phyloP scores from a whole-genome alignment of 2,329 filamentous ascomycete species.

The Fragosphaeria purpurea region DNA sequence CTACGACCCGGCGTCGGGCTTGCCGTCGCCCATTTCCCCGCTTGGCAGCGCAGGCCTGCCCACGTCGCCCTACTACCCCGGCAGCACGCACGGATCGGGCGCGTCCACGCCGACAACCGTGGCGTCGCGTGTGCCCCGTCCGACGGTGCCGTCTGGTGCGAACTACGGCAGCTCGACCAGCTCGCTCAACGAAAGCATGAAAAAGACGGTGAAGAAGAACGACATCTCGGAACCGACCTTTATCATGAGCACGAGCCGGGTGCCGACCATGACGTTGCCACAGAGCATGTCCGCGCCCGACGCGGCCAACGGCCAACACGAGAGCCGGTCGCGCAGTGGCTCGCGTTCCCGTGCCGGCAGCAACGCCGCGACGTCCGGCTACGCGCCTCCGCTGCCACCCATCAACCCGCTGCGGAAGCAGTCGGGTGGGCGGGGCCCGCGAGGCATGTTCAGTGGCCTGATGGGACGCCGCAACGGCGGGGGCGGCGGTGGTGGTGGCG shows the following conservation, averaged over 20 bases:
- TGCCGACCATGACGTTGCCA: conserved; percentile 32
- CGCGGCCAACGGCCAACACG: conserved; percentile 14
- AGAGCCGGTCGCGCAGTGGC: conserved; percentile 24
- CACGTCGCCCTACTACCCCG: conserved; percentile 20
- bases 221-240: conserved; percentile 44
- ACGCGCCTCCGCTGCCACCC: conserved; percentile 42
- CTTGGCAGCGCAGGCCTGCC: conserved; percentile 20
- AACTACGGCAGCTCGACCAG: conserved; percentile 17
- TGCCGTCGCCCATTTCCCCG: conserved; percentile 37
- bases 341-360: conserved; percentile 30
- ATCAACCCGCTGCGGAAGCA: conserved; percentile 46
- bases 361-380: conserved; percentile 18
- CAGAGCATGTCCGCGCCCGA: conserved; percentile 14
- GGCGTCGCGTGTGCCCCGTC: conserved; percentile 13
- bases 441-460: conserved; percentile 30
- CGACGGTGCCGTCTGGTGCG: conserved; percentile 17
- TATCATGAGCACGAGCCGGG: conserved; percentile 34
- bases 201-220: conserved; percentile 32
- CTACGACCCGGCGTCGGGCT: conserved; percentile 25
- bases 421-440: conserved; percentile 23
- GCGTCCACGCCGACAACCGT: conserved; percentile 24
- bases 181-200: conserved; percentile 29
- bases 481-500: neutral
- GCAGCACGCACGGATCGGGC: conserved; percentile 16
- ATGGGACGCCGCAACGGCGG: conserved; percentile 19